A percentile compares a stretch with the other conserved stretches of the same genome.
These are phyloP conservation scores for Plasmodium gaboni DNA, from an alignment of 169 alveolate genomes.

Conservation along the genomic window DNA sequence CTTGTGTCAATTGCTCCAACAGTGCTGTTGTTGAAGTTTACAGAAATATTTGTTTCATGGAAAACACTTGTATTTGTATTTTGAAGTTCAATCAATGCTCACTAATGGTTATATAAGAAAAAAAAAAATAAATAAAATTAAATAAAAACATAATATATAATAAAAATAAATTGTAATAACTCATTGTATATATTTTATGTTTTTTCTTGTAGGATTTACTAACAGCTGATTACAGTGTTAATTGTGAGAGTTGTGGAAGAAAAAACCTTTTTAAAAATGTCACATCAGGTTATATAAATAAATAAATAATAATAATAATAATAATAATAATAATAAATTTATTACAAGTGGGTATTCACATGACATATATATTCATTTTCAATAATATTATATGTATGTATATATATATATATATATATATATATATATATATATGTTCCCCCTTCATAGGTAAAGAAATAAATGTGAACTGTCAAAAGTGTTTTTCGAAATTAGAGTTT, in stretches of 20 bases:
- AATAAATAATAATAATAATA: too few species aligned
- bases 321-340: too few species aligned
- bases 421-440: not conserved
- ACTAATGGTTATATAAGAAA: conserved; percentile 44
- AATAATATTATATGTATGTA: not conserved
- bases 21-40: conserved; percentile 49
- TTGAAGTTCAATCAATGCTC: conserved; percentile 70
- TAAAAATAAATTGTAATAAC: too few species aligned
- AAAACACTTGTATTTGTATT: conserved; percentile 47
- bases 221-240: conserved; percentile 43
- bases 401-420: conserved; percentile 1
- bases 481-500: conserved; percentile 59
- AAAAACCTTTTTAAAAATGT: conserved; percentile 55
- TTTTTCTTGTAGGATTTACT: conserved; percentile 36
- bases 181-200: not conserved
- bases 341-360: too few species aligned
- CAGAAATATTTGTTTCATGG: conserved; percentile 68
- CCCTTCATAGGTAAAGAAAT: conserved; percentile 47
- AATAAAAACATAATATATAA: too few species aligned
- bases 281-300: conserved; percentile 25
- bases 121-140: conserved; percentile 1
- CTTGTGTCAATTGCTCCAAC: conserved; percentile 42
- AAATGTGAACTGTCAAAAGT: conserved; percentile 46
- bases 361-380: too few species aligned
- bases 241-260: conserved; percentile 69